phyloP scores from a whole-genome alignment of 2,329 filamentous ascomycete genomes.

The Colletotrichum tabaci region DNA sequence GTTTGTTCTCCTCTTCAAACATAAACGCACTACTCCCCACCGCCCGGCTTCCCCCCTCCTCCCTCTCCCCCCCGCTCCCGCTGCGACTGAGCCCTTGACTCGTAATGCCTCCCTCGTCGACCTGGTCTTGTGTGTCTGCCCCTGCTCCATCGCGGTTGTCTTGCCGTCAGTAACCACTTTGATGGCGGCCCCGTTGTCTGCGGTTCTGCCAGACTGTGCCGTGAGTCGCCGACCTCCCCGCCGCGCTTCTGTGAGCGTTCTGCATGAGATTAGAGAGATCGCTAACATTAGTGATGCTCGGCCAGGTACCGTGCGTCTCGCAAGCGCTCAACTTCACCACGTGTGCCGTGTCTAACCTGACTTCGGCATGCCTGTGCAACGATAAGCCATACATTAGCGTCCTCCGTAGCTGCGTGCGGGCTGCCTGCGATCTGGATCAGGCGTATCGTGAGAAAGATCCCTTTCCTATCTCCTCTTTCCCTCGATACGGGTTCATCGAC shows the following conservation, averaged over 20 bases:
- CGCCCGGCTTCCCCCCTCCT: neutral
- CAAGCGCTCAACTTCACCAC: constrained; percentile 25
- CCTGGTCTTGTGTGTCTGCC: neutral
- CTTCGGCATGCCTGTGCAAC: constrained; percentile 20
- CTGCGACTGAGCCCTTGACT: neutral
- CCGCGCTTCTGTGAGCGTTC: too few relatives aligned
- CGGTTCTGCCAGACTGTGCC: constrained; percentile 28
- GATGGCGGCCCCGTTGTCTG: constrained; percentile 26
- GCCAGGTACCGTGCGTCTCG: constrained; percentile 20
- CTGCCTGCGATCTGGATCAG: constrained; percentile 17
- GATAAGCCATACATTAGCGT: constrained; percentile 14
- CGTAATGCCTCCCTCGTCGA: neutral
- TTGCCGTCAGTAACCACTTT: neutral
- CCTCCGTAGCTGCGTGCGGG: constrained; percentile 20
- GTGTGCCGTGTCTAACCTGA: constrained; percentile 24
- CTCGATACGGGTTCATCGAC: neutral
- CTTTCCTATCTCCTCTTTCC: neutral
- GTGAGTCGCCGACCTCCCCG: neutral
- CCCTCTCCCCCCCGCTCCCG: neutral
- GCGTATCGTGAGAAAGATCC: constrained; percentile 8
- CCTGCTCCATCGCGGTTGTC: neutral
- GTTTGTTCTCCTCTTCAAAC: neutral
- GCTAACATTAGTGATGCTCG: neutral
- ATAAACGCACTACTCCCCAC: neutral
- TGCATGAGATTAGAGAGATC: too few relatives aligned